Base-by-base conservation (phyloP, 257 asterid species). In the Nyctanthes arbortristis region DNA sequence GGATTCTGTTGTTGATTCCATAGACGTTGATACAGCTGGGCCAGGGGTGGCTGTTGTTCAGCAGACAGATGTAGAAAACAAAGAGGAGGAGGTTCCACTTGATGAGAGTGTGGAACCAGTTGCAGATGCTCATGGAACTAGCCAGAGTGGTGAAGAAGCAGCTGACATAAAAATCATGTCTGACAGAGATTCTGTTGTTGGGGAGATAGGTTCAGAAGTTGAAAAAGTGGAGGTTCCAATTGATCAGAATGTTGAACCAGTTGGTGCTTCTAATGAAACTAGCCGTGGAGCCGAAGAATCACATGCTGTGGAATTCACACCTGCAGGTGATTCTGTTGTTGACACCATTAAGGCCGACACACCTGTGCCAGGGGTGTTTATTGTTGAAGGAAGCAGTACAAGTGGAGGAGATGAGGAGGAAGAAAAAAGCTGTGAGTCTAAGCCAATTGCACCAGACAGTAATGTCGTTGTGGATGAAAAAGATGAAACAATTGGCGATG, bases 241-340 rank as follows among this genome's bases (percentile, higher is more conserved):
- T n/a, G 77, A 30, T 35, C 30, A 49, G 28, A 22, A 27, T 16
- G 60, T 70, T 13, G 63, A 61, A 57, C 62, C 62, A 8, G 33
- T n/a, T 8, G 4, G 13, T 49, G 29, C 58, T 49, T 13, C 28
- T 49, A 3, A 7, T 49, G 29, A 49, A 20, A 20, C 29, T 49
- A 49, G 58, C 58, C 12, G 8, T 20, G 58, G 29, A 7, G 58
- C 22, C 59, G 35, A 62, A 13, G 39, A 57, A 59, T 37, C 22
- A 32, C 69, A 25, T 73, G 81, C 74, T 9, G 63, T 13, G 74
- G 70, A 70, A 36, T 28, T 83, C 55, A 80, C 68, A 22, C 54
- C 78, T 5, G 78, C 79, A 70, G 89, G 84, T 36, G 95, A 85
- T 68, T 35, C 84, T 24, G 69, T 85, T 65, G 84, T 80, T 59